phyloP scores from a whole-genome alignment of 2,329 filamentous ascomycete genomes.

The Trichoderma afroharzianum region DNA sequence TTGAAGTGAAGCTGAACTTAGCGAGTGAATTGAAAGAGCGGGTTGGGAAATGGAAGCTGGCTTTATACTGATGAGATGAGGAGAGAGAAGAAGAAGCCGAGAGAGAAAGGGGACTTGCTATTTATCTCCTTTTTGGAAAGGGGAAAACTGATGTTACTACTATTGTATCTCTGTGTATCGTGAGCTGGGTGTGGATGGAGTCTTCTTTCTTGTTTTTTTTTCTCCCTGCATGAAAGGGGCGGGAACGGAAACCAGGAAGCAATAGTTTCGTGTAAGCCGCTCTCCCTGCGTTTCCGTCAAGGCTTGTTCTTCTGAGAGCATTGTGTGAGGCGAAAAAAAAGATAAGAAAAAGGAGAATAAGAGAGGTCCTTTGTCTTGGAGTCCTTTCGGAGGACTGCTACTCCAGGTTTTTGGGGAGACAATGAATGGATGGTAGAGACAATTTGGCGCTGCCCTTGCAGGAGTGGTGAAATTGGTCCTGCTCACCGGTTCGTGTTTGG shows the following conservation, averaged over 20 bases:
- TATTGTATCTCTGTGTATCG: background rate
- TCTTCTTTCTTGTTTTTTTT: background rate
- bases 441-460: background rate
- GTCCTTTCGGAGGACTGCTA: background rate
- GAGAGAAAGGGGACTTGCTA: background rate
- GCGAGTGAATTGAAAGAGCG: constrained; percentile 10
- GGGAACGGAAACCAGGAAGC: background rate
- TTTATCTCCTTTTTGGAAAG: constrained; percentile 1
- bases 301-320: background rate
- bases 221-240: constrained; percentile 7
- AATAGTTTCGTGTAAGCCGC: background rate
- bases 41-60: background rate
- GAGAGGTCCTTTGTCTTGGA: background rate
- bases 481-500: background rate
- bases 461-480: background rate
- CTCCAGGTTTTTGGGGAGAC: background rate
- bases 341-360: background rate
- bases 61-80: background rate
- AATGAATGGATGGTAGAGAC: background rate
- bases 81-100: background rate
- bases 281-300: background rate
- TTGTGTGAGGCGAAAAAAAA: background rate
- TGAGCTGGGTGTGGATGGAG: background rate
- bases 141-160: background rate
- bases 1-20: background rate